Conservation (phyloP, 208 protist species). For the Trypanosoma caninum region DNA sequence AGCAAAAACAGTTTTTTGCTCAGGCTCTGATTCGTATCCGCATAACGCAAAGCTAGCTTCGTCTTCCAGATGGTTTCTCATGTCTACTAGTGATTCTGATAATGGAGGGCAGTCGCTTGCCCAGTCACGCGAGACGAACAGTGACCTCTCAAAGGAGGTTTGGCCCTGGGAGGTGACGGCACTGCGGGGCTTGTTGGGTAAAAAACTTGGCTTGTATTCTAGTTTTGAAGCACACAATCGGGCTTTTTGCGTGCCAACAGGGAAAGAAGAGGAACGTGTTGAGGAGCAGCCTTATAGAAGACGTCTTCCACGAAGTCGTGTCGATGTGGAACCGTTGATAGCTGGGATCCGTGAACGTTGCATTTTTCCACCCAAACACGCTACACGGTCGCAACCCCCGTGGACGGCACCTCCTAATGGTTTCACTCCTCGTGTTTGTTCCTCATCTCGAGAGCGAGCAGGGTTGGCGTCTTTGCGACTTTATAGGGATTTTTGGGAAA, state of each 20-base stretch:
- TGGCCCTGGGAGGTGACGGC: slow-evolving; percentile 24
- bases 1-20: too few relatives aligned
- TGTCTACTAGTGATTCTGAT: too few relatives aligned
- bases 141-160: neutral
- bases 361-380: neutral
- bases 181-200: slow-evolving; percentile 18
- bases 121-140: neutral
- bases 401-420: neutral
- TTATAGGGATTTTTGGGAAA: slow-evolving; percentile 9
- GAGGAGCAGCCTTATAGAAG: neutral
- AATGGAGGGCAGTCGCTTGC: too few relatives aligned
- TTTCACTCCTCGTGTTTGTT: neutral
- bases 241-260: slow-evolving; percentile 7
- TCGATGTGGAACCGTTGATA: neutral
- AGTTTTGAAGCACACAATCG: neutral
- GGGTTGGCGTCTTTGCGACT: neutral
- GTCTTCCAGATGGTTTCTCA: too few relatives aligned
- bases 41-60: too few relatives aligned
- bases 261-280: neutral
- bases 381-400: neutral
- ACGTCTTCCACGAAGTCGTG: neutral
- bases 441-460: neutral
- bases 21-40: too few relatives aligned
- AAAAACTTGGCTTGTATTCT: slow-evolving; percentile 16
- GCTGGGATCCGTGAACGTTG: neutral